Evolutionary conservation across 2,329 filamentous ascomycete genomes (phyloP).

Genomic region (Botrytis deweyae): DNA sequence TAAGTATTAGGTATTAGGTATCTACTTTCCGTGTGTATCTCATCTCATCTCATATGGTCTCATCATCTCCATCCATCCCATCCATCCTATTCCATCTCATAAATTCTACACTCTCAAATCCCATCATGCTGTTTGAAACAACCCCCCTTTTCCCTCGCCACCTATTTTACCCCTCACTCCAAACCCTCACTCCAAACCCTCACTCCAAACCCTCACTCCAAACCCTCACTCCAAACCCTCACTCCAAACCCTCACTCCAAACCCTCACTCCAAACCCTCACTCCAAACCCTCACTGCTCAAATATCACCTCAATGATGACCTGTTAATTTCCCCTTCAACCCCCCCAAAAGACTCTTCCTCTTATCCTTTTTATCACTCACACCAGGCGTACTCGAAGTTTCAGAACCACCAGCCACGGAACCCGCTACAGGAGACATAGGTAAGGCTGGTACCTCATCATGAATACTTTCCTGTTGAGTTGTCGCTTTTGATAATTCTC

Average conservation of each 20-base stretch:
- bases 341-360: conserved; percentile 8
- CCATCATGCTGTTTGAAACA: not conserved
- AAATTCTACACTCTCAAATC: not conserved
- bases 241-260: not conserved
- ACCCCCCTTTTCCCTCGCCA: not conserved
- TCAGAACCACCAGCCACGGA: not conserved
- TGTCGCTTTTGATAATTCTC: conserved; percentile 8
- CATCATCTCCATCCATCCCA: not conserved
- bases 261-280: not conserved
- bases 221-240: not conserved
- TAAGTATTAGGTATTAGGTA: conserved; percentile 2
- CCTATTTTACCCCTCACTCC: too few relatives aligned
- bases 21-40: not conserved
- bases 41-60: not conserved
- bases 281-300: not conserved
- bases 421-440: not conserved
- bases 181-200: not conserved
- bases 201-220: not conserved
- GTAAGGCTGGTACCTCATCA: not conserved
- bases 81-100: not conserved
- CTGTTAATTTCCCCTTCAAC: conserved; percentile 18
- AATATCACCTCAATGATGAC: not conserved
- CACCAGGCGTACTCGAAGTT: not conserved
- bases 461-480: conserved; percentile 16
- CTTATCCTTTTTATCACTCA: conserved; percentile 11